Conservation (phyloP, 1,284 basidiomycete genomes). For the Marasmius sp. region DNA sequence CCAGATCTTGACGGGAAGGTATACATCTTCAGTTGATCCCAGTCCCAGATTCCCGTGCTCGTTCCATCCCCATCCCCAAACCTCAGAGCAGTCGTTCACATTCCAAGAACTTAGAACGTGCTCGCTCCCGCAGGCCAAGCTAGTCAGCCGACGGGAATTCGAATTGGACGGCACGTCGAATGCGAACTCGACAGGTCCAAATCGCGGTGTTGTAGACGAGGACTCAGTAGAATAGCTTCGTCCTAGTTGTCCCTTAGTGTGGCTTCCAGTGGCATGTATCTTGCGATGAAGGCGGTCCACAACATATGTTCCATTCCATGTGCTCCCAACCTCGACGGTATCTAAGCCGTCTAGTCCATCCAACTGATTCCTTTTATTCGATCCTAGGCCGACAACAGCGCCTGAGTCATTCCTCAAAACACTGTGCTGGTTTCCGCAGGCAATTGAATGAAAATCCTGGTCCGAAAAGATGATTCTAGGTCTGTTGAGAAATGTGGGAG, state of each 20-base stretch:
- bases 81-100: slow-evolving; percentile 31
- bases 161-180: slow-evolving; percentile 17
- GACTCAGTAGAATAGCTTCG: slow-evolving; percentile 20
- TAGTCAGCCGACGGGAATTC: slow-evolving; percentile 13
- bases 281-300: slow-evolving; percentile 25
- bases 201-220: slow-evolving; percentile 7
- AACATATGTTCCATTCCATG: slow-evolving; percentile 83
- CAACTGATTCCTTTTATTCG: slow-evolving; percentile 71
- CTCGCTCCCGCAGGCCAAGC: slow-evolving; percentile 71
- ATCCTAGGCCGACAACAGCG: slow-evolving; percentile 54
- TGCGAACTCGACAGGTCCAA: slow-evolving; percentile 36
- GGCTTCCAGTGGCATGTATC: slow-evolving; percentile 60
- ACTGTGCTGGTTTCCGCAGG: slow-evolving; percentile 74
- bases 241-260: slow-evolving; percentile 74
- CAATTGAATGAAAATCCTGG: slow-evolving; percentile 26
- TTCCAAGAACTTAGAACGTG: slow-evolving; percentile 61
- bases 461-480: slow-evolving; percentile 34
- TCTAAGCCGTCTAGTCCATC: slow-evolving; percentile 32
- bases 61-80: slow-evolving; percentile 93
- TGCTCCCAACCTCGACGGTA: slow-evolving; percentile 53
- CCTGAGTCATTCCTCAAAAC: slow-evolving; percentile 55
- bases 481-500: slow-evolving; percentile 28
- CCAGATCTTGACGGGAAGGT: slow-evolving; percentile 55
- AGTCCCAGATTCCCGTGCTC: slow-evolving; percentile 90
- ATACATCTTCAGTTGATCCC: slow-evolving; percentile 55